Evolutionary conservation across 371 early-diverging fungal genomes (phyloP), one percentile per base, ranked within the genome.

Genomic region (Mucor circinelloides): DNA sequence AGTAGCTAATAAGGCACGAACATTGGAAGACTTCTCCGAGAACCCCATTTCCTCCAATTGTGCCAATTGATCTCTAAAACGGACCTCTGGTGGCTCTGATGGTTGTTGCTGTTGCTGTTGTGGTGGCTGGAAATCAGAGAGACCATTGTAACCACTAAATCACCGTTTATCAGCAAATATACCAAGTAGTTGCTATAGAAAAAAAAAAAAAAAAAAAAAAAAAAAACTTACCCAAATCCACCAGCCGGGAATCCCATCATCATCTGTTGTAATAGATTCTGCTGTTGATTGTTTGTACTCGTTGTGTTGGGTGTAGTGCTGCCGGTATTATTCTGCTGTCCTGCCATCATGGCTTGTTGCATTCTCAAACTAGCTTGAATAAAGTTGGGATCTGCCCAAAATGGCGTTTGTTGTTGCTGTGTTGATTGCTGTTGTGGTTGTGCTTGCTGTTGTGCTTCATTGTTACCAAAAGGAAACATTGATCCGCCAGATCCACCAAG

Each of bases 11-110:
- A 94, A 81, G 2, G 93, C 91, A 30, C 89, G 83, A 5, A 92
- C 74, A 78, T 95, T 95, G 44, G 84, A 80, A 55, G 84, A 83
- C 32, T 85, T 81, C 76, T 95, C 91, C 27, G 81, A 70, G 69
- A 95, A 96, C 21, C 96, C 96, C 91, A 94, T 94, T 61, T 94
- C 93, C 61, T 90, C 90, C 56, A 96, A 74, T 58, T 88, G 86
- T 13, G 80, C 88, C 15, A 94, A 78, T 76, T 94, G 89, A 54
- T 82, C 72, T 64, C 85, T 86, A 82, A 90, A 94, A 52, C 86
- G 86, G 60, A 84, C 80, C 64, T 87, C 87, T 50, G 87, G 87
- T 30, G 86, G 81, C 56, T 87, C 87, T 8, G 71, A 59, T 17
- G 66, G 63, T 59, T 58, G 40, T 31, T 58, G 62, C 31, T 57